Evolutionary conservation across 208 protist genomes (phyloP).

Genomic region (Trichomonas tenax): DNA sequence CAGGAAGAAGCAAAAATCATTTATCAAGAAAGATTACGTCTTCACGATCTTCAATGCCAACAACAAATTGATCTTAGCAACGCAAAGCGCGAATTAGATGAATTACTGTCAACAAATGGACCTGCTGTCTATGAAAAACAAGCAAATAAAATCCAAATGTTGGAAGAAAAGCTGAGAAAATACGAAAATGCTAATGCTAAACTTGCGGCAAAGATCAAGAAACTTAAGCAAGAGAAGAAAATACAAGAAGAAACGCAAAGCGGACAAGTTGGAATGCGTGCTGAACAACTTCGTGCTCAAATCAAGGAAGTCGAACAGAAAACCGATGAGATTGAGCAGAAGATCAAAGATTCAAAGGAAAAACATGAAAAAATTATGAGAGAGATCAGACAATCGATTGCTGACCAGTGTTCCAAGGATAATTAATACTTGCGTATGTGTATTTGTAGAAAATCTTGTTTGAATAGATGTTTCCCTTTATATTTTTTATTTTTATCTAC

Average conservation of each 20-base stretch:
- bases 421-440: too few relatives aligned
- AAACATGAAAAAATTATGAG: background rate
- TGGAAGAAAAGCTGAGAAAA: background rate
- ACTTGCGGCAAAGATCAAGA: background rate
- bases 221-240: background rate
- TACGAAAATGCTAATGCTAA: background rate
- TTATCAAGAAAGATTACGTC: background rate
- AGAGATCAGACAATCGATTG: background rate
- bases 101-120: background rate
- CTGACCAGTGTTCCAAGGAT: too few relatives aligned
- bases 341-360: background rate
- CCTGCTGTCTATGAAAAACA: background rate
- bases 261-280: background rate
- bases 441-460: too few relatives aligned
- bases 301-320: background rate
- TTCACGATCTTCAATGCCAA: background rate
- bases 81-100: background rate
- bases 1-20: slow-evolving; percentile 20
- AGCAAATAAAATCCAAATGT: background rate
- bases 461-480: too few relatives aligned
- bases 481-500: too few relatives aligned
- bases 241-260: background rate
- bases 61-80: background rate
- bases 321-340: background rate
- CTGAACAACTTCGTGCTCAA: background rate